Conservation (phyloP, 2,329 filamentous ascomycete species). For the Aspergillus vadensis region DNA sequence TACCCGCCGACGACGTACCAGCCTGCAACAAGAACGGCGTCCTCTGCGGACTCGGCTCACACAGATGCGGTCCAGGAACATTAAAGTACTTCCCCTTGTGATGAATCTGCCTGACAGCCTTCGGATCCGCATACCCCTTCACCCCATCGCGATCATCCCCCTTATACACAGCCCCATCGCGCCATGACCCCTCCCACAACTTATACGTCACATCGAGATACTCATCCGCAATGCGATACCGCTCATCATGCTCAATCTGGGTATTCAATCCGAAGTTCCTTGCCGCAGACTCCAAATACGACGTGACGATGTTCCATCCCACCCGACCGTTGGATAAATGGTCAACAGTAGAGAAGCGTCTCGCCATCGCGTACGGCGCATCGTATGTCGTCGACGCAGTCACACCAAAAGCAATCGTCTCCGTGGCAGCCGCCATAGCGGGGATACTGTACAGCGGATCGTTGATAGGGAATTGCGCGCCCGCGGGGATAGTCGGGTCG, state of each 20-base stretch:
- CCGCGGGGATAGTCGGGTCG: constrained; percentile 41
- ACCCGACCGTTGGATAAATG: constrained; percentile 55
- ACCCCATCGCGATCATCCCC: constrained; percentile 12
- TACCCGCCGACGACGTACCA: constrained; percentile 50
- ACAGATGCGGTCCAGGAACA: constrained; percentile 48
- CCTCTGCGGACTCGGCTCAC: constrained; percentile 50
- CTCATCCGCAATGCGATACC: constrained; percentile 53
- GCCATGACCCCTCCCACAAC: constrained; percentile 58
- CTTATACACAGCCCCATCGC: constrained; percentile 40
- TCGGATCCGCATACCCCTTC: constrained; percentile 37
- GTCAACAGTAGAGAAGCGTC: constrained; percentile 57
- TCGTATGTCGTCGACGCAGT: constrained; percentile 60
- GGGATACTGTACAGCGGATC: constrained; percentile 47
- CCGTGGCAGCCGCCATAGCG: constrained; percentile 51
- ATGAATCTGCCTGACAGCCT: constrained; percentile 40
- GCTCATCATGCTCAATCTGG: constrained; percentile 53
- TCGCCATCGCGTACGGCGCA: constrained; percentile 56
- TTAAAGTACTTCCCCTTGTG: constrained; percentile 47
- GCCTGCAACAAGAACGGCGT: constrained; percentile 54
- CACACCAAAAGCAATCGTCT: constrained; percentile 53
- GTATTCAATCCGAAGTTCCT: constrained; percentile 50
- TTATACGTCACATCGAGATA: constrained; percentile 51
- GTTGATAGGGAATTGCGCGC: constrained; percentile 48
- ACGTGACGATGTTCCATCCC: constrained; percentile 57
- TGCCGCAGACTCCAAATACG: constrained; percentile 51